Base-by-base conservation (phyloP, 805 yeast genomes). In the Metschnikowia baotianmanensis region DNA sequence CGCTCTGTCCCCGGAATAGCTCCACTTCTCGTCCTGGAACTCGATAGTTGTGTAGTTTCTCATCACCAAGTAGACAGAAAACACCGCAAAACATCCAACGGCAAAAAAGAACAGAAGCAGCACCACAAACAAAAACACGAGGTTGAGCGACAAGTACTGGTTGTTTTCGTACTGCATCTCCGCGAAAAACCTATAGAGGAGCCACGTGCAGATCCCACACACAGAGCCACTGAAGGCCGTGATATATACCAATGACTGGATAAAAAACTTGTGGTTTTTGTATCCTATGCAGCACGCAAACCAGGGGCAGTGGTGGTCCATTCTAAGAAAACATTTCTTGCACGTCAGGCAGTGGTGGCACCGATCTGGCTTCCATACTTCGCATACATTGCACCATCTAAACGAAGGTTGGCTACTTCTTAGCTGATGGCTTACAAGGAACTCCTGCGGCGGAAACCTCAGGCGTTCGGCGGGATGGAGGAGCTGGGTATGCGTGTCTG, bases 261-360 rank as follows among this genome's bases (percentile, higher is more conserved):
- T 59, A 56, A 90, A 91, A 57, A 69, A 77, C 62, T 88, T 85
- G 49, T 86, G 89, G 62, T 91, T 91, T 21, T 66, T 65, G 62
- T 78, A 83, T 0, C 98, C 98, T 43, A 91, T 77, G 60, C 97
- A 90, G 5, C 79, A 71, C 2, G 95, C 82, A 61, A 89, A 88
- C 98, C 98, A 91, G 0, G 97, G 97, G 48, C 83, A 77, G 55
- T 77, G 80, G 49, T 77, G 83, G 57, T 77, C 82, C 82, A 77
- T 77, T 31, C 66, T 52, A 29, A 77, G 54, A 2, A 75, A 57
- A 56, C 83, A 77, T 40, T 48, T 57, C 2, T 63, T 61, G 41
- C 80, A 74, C 12, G 71, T 48, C 1, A 79, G 71, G 53, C 83
- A 77, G 55, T 77, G 83, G 51, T 77, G 83, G 38, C 77, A 64